Evolutionary conservation across 139 green algal genomes (phyloP), one percentile per base, ranked within the genome.

Genomic region (Auxenochlorella pyrenoidosa): DNA sequence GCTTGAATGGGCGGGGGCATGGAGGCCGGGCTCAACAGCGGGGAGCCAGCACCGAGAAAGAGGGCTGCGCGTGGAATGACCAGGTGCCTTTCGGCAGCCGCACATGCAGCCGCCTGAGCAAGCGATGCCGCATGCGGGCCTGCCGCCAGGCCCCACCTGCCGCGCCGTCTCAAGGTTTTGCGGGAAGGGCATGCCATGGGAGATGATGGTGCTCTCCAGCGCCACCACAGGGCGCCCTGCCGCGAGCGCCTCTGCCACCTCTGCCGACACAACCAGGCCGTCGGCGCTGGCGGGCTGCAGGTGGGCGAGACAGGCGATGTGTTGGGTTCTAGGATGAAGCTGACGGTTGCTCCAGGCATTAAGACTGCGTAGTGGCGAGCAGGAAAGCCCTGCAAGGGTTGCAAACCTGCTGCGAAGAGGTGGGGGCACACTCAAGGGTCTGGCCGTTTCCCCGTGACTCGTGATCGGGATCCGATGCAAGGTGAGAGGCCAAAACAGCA

Each of bases 201-300:
- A 95, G 76, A 99, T 96, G 73, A 99, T 99, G 21, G 97, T 99
- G 84, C 87, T 95, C 87, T 99, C 97, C n/a, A 99, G 89, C 0
- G 97, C 97, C 19, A 99, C 97, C 2, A 99, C 94, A 3, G 97
- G 89, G 18, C 44, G 76, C 5, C 91, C 88, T 0, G 88, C 41
- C 0, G 73, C 71, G 13, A 99, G 86, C 0, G 97, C 97, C 0
- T 89, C 43, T 43, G 90, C 58, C 44, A 99, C 97, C 63, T 98
- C 97, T 40, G 58, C 58, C 26, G 68, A 82, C 54, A 87, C 30
- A 30, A 77, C 60, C 3, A 90, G 16, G 60, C 40, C 76, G 63
- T 38, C 38, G 54, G 26, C 66, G 60, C 28, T 3, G 40, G 38
- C 6, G 36, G 63, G 59, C 79, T 85, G 60, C 80, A 38, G 28